Base-by-base conservation (phyloP, 2,329 filamentous ascomycete species). In the Fusarium musae region DNA sequence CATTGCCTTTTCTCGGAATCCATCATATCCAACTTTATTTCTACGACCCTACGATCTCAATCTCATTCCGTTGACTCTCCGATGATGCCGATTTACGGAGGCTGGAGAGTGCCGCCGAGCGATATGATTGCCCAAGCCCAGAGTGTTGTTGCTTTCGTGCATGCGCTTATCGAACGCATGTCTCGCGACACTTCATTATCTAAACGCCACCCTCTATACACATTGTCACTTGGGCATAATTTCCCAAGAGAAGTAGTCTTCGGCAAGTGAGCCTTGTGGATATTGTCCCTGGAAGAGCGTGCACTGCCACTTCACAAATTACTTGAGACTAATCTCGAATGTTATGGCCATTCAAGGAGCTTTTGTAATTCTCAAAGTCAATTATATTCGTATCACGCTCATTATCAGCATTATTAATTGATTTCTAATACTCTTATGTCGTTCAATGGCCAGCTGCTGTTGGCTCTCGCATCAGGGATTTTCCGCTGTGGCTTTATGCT, bases 1-100 rank as follows among this genome's bases (percentile, higher is more conserved):
- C n/a, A 6, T 23, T 16, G 4, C 32, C 11, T 36, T 52, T 26
- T 52, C n/a, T 52, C 12, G 17, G 10, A 36, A 26, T 15, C 3
- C 2, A 36, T 21, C 4, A 10, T 15, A 5, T 26, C n/a, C 9
- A 21, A 11, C 4, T 8, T 8, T 16, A 52, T 11, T 52, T 26
- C 17, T 15, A 11, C n/a, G 6, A 16, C 2, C 6, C 17, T 52
- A 15, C 10, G 1, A 1, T 15, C 2, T 9, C 9, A 17, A 37
- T 17, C 12, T 0, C 19, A 26, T 4, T 36, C 6, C 9, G 15
- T 19, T 8, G 9, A 4, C 26, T 5, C n/a, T 15, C 19, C 6
- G 3, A 19, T 13, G 3, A 23, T 4, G n/a, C 5, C 3, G 9
- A 15, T 10, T 19, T 52, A 3, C 10, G 37, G 11, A 36, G 21